Evolutionary conservation across 2,329 filamentous ascomycete genomes (phyloP).

Genomic region (Fusarium piperis): DNA sequence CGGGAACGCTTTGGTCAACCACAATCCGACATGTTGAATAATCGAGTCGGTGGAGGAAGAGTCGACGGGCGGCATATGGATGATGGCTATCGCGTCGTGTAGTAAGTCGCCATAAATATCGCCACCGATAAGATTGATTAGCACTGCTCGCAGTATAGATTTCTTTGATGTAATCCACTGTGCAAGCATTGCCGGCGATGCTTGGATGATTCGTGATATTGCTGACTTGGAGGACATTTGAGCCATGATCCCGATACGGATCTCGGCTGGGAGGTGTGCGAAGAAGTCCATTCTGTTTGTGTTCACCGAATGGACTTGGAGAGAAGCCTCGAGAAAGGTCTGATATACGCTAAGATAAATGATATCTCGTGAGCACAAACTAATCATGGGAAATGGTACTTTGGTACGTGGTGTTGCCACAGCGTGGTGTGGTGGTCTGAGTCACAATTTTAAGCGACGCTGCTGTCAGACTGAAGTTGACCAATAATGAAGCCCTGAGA

Average conservation of each 20-base stretch:
- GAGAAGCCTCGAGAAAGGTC: neutral
- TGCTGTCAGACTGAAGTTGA: neutral
- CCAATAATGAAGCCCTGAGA: neutral
- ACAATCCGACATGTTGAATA: neutral
- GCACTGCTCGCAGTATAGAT: neutral
- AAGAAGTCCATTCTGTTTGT: neutral
- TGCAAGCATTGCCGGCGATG: conserved; percentile 2
- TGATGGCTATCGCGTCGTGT: conserved; percentile 2
- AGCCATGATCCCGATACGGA: neutral
- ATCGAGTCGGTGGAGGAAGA: neutral
- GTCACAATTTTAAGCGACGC: neutral
- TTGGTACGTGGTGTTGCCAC: neutral
- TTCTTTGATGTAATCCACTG: neutral
- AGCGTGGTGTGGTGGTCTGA: neutral
- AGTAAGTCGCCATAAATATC: neutral
- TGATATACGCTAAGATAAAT: neutral
- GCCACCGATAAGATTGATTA: neutral
- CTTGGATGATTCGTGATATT: neutral
- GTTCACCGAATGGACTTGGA: neutral
- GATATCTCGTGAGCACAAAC: neutral
- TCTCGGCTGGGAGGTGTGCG: neutral
- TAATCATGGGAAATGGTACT: neutral
- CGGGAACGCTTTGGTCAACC: neutral
- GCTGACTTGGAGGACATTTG: neutral
- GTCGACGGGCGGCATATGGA: neutral